Evolutionary conservation across 345 rosid genomes (phyloP), one percentile per base, ranked within the genome.

Genomic region (Geranium brycei): DNA sequence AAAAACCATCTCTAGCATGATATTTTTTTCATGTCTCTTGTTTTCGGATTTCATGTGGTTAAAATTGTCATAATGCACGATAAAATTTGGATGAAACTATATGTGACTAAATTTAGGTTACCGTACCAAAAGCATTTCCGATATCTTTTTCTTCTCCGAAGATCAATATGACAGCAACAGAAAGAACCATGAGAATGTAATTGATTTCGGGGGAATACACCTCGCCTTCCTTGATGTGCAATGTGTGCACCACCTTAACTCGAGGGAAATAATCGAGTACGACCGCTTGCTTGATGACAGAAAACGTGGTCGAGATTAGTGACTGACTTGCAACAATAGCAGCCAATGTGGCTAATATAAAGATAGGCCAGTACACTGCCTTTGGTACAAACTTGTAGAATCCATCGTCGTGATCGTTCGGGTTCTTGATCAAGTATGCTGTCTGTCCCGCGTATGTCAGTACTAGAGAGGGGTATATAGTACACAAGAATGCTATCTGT

Each of bases 291-390:
- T 88, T 87, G 81, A 91, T 80, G 40, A 91, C 72, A 19, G 91
- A 91, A 69, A 91, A 91, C 7, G 97, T 85, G 8, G 97, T 91
- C 1, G 97, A 91, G 72, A 91, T 87, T 17, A 90, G 73, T 0
- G 97, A 88, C 62, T 91, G 97, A 75, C 97, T 91, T 8, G 96
- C 95, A n/a, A 91, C 89, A 56, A 77, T 73, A 0, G 96, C 96
- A 35, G 97, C 89, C 62, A 69, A 71, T 3, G 95, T 82, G 79
- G 97, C 77, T 41, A 88, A 68, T 63, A 87, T 57, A 74, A 88
- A 86, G 58, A 91, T 80, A 17, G 95, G 96, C 96, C 97, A 91
- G 73, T 91, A 91, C 19, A 88, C 59, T 65, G 72, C 7, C 63
- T 53, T 66, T 12, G 91, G 97, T 69, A 91, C 80, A 59, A 88